Evolutionary conservation across 2,329 filamentous ascomycete genomes (phyloP).

Genomic region (Verticillium nonalfalfae): DNA sequence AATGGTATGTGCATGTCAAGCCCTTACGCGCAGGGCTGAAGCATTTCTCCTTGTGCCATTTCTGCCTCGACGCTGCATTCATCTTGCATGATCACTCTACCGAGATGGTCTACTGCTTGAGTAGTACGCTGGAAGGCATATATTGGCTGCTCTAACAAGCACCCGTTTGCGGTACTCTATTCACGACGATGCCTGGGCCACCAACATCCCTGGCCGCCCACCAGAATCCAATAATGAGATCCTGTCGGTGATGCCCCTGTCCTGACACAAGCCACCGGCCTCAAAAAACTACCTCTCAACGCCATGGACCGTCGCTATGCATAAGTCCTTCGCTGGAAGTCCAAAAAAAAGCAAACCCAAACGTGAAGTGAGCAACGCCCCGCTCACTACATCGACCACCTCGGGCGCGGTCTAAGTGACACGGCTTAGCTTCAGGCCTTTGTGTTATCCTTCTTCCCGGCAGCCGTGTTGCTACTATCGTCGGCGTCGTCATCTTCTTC

Average conservation of each 20-base stretch:
- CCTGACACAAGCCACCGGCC: background rate
- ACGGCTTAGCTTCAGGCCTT: background rate
- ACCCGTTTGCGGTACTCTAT: background rate
- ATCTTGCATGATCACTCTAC: no score
- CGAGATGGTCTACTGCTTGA: no score
- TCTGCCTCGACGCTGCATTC: no score
- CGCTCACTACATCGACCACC: background rate
- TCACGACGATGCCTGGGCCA: background rate
- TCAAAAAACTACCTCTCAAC: conserved; percentile 11
- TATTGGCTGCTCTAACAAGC: background rate
- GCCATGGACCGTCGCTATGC: conserved; percentile 13
- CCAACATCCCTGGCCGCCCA: background rate
- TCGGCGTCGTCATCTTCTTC: conserved; percentile 52
- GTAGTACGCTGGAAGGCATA: background rate
- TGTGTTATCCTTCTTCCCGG: background rate
- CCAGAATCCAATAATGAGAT: background rate
- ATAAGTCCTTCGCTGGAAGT: conserved; percentile 1
- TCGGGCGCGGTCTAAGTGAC: background rate
- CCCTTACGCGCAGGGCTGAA: no score
- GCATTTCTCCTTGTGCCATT: no score
- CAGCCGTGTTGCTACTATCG: conserved; percentile 26
- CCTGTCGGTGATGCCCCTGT: background rate
- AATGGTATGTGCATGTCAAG: background rate
- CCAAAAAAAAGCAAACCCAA: background rate
- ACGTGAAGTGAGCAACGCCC: background rate